Conservation (phyloP, 2,329 filamentous ascomycete species). For the Cryoendolithus antarcticus region DNA sequence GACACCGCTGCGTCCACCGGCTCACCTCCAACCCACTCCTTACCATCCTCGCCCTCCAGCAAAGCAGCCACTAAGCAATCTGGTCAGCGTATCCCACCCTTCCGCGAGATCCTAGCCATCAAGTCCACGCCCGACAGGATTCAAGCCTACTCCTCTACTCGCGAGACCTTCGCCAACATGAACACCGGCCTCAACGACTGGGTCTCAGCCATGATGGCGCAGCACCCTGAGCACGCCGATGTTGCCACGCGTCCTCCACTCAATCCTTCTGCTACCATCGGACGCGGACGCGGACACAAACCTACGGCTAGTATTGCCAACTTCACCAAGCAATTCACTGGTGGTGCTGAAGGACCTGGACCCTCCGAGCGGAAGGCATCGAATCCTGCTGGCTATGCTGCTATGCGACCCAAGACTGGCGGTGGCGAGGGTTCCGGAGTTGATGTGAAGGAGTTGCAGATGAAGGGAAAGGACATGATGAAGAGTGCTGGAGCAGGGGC, state of each 20-base stretch:
- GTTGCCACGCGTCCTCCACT: no score
- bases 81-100: constrained; percentile 36
- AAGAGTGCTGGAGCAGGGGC: constrained; percentile 79
- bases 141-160: constrained; percentile 58
- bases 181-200: constrained; percentile 62
- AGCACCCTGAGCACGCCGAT: constrained; percentile 39
- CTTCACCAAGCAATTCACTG: no score
- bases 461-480: constrained; percentile 79
- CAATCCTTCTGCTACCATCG: constrained; percentile 20
- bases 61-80: constrained; percentile 17
- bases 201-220: constrained; percentile 38
- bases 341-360: no score
- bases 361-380: constrained; percentile 5
- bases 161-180: constrained; percentile 55
- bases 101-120: constrained; percentile 67
- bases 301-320: constrained; percentile 12
- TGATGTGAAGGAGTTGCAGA: constrained; percentile 42
- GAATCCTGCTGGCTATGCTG: not conserved
- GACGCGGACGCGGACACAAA: constrained; percentile 11
- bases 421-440: constrained; percentile 4
- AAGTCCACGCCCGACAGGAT: constrained; percentile 56
- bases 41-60: constrained; percentile 1
- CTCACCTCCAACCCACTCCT: no score
- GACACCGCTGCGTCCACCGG: not conserved
- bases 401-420: constrained; percentile 9